Evolutionary conservation across 441 rosid species (phyloP).

Genomic region (Pelargonium citronellum): DNA sequence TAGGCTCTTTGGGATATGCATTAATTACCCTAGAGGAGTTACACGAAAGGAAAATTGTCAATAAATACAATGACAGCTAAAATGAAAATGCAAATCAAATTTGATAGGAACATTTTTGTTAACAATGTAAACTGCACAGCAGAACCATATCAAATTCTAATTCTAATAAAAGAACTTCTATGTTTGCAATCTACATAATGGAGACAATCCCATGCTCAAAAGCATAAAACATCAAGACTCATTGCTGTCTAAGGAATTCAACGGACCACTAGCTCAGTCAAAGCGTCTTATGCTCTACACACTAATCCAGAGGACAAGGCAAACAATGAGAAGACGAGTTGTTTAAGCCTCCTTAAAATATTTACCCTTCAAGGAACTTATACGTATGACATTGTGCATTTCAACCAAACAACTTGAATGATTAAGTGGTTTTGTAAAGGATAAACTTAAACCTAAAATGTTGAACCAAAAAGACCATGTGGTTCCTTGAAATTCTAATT

Average conservation of each 20-base stretch:
- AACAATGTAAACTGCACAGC: not conserved
- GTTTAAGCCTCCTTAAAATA: not conserved
- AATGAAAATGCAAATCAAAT: not conserved
- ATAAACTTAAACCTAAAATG: not conserved
- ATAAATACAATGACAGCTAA: not conserved
- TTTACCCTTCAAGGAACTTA: not conserved
- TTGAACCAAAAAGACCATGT: not conserved
- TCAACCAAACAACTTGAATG: not conserved
- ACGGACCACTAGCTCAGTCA: not conserved
- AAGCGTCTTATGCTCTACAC: not conserved
- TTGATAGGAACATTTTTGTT: not conserved
- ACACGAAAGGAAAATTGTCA: not conserved
- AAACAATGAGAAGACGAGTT: not conserved
- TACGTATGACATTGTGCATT: not conserved
- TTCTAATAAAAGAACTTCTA: no score
- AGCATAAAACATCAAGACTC: not conserved
- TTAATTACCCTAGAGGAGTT: not conserved
- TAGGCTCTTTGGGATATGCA: slow-evolving; percentile 1
- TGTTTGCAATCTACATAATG: not conserved
- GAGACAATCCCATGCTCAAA: not conserved
- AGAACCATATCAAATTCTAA: no score
- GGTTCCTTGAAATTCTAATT: not conserved
- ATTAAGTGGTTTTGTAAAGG: not conserved
- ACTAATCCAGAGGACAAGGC: not conserved
- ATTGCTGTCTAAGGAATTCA: not conserved